phyloP scores from a whole-genome alignment of 2,329 filamentous ascomycete species.

The Hypoxylon sp. region DNA sequence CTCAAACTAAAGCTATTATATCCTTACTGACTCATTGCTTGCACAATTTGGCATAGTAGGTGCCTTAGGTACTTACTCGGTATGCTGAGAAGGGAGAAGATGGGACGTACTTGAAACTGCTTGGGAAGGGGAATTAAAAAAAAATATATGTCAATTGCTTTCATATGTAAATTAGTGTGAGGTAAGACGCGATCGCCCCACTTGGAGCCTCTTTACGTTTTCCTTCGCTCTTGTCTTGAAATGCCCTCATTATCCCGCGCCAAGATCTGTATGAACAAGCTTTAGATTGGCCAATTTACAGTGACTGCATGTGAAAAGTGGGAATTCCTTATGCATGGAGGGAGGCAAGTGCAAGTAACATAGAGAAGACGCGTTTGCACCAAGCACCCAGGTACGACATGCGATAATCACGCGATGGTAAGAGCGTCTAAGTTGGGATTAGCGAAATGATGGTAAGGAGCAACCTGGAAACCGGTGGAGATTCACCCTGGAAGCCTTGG shows the following conservation, averaged over 20 bases:
- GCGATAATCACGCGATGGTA: slow-evolving; percentile 40
- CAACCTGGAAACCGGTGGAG: slow-evolving; percentile 17
- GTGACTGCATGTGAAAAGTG: background rate
- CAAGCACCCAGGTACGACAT: slow-evolving; percentile 16
- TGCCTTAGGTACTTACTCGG: background rate
- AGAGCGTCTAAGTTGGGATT: slow-evolving; percentile 34
- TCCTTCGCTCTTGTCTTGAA: background rate
- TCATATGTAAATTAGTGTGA: slow-evolving; percentile 9
- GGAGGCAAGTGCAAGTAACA: slow-evolving; percentile 15
- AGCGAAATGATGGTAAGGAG: slow-evolving; percentile 42
- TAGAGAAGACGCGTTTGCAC: slow-evolving; percentile 28
- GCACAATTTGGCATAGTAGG: background rate
- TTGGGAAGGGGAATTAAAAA: background rate
- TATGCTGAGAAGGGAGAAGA: background rate
- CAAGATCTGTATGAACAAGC: background rate
- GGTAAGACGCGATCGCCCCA: slow-evolving; percentile 14
- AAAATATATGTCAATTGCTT: slow-evolving; percentile 4
- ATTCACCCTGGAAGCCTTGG: slow-evolving; percentile 14
- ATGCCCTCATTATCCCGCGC: slow-evolving; percentile 14
- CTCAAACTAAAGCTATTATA: background rate
- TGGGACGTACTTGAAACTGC: background rate
- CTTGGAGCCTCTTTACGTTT: slow-evolving; percentile 20
- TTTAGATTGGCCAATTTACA: slow-evolving; percentile 21
- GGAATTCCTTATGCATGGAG: background rate
- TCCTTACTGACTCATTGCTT: slow-evolving; percentile 16